phyloP scores from a whole-genome alignment of 805 yeast genomes.

The Ogataea nakhonphanomensis region DNA sequence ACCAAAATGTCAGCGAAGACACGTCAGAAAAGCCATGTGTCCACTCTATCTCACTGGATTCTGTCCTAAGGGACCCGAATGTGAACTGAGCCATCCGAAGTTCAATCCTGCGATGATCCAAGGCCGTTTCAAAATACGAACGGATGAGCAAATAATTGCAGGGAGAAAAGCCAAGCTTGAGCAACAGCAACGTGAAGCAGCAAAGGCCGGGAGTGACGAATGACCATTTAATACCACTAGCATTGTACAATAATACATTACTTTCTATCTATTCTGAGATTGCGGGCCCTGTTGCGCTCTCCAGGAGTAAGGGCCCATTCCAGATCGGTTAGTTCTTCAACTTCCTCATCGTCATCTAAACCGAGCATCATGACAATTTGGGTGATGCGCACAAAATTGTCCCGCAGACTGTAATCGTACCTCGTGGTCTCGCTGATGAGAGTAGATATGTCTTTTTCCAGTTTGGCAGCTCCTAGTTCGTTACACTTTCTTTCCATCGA shows the following conservation, averaged over 20 bases:
- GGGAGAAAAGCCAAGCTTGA: slow-evolving; percentile 26
- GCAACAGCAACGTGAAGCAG: slow-evolving; percentile 21
- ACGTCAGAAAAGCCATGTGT: slow-evolving; percentile 72
- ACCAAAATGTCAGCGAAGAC: slow-evolving; percentile 78
- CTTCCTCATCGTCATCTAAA: slow-evolving; percentile 61
- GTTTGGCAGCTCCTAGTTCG: slow-evolving; percentile 75
- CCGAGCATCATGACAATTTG: slow-evolving; percentile 82
- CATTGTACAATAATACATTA: slow-evolving; percentile 11
- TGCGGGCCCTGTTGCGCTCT: slow-evolving; percentile 64
- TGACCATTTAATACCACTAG: slow-evolving; percentile 4
- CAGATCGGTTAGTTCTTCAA: slow-evolving; percentile 30
- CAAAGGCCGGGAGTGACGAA: slow-evolving; percentile 11
- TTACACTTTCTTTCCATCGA: slow-evolving; percentile 63
- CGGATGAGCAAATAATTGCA: slow-evolving; percentile 37
- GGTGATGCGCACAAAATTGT: slow-evolving; percentile 73
- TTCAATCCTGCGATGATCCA: slow-evolving; percentile 48
- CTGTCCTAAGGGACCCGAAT: slow-evolving; percentile 83
- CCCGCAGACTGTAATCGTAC: slow-evolving; percentile 69
- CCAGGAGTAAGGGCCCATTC: slow-evolving; percentile 76
- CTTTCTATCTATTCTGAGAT: slow-evolving; percentile 46
- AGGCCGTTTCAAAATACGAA: slow-evolving; percentile 42
- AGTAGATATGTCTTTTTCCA: slow-evolving; percentile 77
- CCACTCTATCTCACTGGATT: slow-evolving; percentile 83
- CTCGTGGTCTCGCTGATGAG: slow-evolving; percentile 73
- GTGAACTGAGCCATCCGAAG: slow-evolving; percentile 81